Base-by-base conservation (phyloP, 768 basidiomycete genomes). In the Suillus ampliporus region DNA sequence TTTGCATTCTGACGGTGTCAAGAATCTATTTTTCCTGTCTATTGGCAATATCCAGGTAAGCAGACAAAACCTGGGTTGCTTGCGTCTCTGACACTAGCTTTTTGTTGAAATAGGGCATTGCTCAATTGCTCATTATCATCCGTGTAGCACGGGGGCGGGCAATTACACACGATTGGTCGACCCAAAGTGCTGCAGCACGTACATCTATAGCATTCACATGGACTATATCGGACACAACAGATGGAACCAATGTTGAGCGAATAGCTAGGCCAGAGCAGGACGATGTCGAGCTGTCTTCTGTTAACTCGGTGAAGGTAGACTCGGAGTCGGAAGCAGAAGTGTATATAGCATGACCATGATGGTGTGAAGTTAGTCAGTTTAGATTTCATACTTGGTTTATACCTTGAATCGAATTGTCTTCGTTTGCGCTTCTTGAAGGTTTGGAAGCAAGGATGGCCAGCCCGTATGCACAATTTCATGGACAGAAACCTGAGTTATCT, bases 111-210 rank as follows among this genome's bases (percentile, higher is more conserved):
- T 15, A 80, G 79, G 71, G 68, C 23, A 76, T 80, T 58, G 71
- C 73, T 0, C 73, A 78, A 34, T 23, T 75, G 21, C 62, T 76
- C 54, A 79, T 81, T 61, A 72, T 79, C 64, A 65, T 75, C 26
- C 73, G 79, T 3, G 75, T 81, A 28, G 74, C 72, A 0, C 67
- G 60, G 44, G 79, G 78, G 5, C 59, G 63, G 8, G 70, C 72
- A 5, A 70, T 69, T 52, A 34, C 60, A 4, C 35, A 60, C 31
- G 26, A 58, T 0, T 61, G 60, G 3, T 35, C 50, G 38, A 34
- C 19, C 21, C 17, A 21, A 13, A 31, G 28, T 44, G 13, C 26
- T 19, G 17, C 61, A 17, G 35, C 7, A 34, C 21, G 21, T 34
- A 44, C 40, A 11, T 54, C 53, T 17, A 54, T 54, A 54, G 14